Evolutionary conservation across 371 early-diverging fungal species (phyloP).

Genomic region (Mortierella polycephala): DNA sequence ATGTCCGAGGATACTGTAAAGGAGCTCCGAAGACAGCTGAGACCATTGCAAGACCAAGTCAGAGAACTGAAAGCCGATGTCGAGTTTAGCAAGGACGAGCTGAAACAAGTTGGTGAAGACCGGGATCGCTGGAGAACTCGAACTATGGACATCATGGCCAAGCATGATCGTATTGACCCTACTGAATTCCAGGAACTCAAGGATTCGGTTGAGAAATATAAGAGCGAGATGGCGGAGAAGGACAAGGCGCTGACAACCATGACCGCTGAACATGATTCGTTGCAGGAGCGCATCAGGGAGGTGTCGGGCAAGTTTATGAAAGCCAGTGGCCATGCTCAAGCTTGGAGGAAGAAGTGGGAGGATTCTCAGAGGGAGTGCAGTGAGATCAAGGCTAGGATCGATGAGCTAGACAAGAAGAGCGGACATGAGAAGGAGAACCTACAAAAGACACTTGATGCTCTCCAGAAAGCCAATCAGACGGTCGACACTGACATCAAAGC

Average conservation of each 20-base stretch:
- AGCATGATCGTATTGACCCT: slow-evolving; percentile 54
- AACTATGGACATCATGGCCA: slow-evolving; percentile 50
- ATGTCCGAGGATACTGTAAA: slow-evolving; percentile 47
- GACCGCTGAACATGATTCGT: slow-evolving; percentile 21
- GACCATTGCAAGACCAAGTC: slow-evolving; percentile 64
- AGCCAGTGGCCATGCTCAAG: slow-evolving; percentile 12
- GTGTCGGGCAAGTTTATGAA: slow-evolving; percentile 6
- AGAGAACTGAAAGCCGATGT: slow-evolving; percentile 66
- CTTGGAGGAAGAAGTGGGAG: slow-evolving; percentile 38
- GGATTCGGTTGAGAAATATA: slow-evolving; percentile 47
- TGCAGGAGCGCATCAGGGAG: slow-evolving; percentile 18
- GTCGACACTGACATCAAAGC: slow-evolving; percentile 30
- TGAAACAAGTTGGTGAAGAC: slow-evolving; percentile 49
- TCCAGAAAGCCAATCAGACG: slow-evolving; percentile 16
- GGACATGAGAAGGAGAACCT: slow-evolving; percentile 22
- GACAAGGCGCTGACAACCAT: slow-evolving; percentile 7
- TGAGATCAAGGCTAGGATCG: slow-evolving; percentile 13
- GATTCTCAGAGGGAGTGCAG: slow-evolving; percentile 30
- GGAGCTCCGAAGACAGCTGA: slow-evolving; percentile 49
- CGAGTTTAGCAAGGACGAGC: slow-evolving; percentile 39
- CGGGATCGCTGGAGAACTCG: slow-evolving; percentile 52
- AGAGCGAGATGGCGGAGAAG: slow-evolving; percentile 22
- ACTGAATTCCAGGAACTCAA: slow-evolving; percentile 58
- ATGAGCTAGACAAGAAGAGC: slow-evolving; percentile 36
- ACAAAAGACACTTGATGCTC: slow-evolving; percentile 19